Evolutionary conservation across 2,329 filamentous ascomycete species (phyloP), one percentile per base, ranked within the genome.

Genomic region (Penicillium crustosum): DNA sequence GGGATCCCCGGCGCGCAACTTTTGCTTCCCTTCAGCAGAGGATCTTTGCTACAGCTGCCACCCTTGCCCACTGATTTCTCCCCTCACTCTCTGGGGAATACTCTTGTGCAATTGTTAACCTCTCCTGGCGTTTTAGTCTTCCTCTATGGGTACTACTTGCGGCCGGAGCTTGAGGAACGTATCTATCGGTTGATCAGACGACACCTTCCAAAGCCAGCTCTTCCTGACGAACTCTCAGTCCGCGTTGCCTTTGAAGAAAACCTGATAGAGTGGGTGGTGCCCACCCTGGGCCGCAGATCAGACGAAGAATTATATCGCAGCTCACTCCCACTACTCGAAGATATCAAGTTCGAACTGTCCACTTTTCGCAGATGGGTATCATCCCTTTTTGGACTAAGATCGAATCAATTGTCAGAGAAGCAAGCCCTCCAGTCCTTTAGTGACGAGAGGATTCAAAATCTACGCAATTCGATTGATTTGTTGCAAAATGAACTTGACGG

Each of bases 241-340:
- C 69, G 72, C 51, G 75, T 78, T 56, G 75, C 76, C 8, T 66
- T 70, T n/a, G 75, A 78, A 42, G 76, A 77, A 60, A 76, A 77
- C 42, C 69, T 78, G 17, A 69, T 77, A 43, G 76, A 78, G 53
- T 78, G 76, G 76, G 75, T 76, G 41, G 70, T 75, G 23, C 76
- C 76, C 12, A 70, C 70, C 5, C 64, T 77, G 7, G 75, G 75
- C 4, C 73, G 75, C 42, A 70, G 73, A 51, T 68, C 73, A n/a
- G 71, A 74, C 47, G 75, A 78, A 58, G 76, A 78, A 58, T 68
- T 66, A 49, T 64, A 66, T n/a, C 74, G 76, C 38, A 66, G 67
- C 49, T 70, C 68, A 45, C 65, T 78, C 19, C 70, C 73, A 7
- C 58, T 78, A 2, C 42, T 67, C 8, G 66, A 78, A 53, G 75